Evolutionary conservation across 2,329 filamentous ascomycete genomes (phyloP).

Genomic region (Alternaria sp.): DNA sequence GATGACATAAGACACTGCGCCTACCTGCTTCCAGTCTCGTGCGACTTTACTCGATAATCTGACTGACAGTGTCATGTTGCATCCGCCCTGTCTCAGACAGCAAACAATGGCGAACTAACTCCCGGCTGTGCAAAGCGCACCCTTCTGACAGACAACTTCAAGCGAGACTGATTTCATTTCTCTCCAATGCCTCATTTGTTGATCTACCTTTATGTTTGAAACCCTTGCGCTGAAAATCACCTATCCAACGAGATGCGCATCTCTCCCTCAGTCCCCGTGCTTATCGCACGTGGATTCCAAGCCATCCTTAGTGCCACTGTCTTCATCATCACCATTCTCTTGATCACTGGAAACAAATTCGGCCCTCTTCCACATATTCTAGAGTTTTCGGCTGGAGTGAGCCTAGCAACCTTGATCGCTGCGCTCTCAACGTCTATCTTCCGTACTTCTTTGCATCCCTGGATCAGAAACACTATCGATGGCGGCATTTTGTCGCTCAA

Average conservation of each 20-base stretch:
- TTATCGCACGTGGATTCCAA: slow-evolving; percentile 25
- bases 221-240: not conserved
- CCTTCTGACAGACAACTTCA: not conserved
- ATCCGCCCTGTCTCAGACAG: not conserved
- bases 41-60: not conserved
- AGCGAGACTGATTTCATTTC: not conserved
- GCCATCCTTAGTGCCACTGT: slow-evolving; percentile 26
- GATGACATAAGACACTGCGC: not conserved
- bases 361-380: slow-evolving; percentile 13
- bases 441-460: slow-evolving; percentile 21
- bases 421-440: slow-evolving; percentile 21
- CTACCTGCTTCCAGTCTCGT: not conserved
- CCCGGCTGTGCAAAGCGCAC: not conserved
- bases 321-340: slow-evolving; percentile 21
- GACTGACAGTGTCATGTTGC: no score
- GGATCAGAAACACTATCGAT: slow-evolving; percentile 29
- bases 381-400: slow-evolving; percentile 20
- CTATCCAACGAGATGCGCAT: no score
- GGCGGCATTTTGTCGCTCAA: slow-evolving; percentile 23
- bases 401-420: slow-evolving; percentile 21
- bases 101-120: not conserved
- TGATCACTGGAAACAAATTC: slow-evolving; percentile 22
- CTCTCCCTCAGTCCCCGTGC: not conserved
- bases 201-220: not conserved
- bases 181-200: not conserved